phyloP scores from a whole-genome alignment of 345 rosid genomes.

The Toxicodendron radicans region DNA sequence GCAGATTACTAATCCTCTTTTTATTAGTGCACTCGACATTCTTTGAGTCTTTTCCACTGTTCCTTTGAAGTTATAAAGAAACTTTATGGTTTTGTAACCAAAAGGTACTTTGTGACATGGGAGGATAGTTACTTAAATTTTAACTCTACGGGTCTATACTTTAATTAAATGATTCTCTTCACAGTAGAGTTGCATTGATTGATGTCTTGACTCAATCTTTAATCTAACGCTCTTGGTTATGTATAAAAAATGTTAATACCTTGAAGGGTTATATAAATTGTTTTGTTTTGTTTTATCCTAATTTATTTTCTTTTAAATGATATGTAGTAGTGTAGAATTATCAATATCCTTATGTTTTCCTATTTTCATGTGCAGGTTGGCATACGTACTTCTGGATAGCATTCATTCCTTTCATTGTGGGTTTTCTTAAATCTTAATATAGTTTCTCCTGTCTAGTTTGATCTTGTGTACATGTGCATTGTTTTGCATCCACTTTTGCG shows the following conservation, averaged over 20 bases:
- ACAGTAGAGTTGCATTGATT: too few species aligned
- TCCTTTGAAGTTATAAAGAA: too few species aligned
- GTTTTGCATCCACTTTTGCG: not conserved
- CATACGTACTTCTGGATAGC: slow-evolving; percentile 80
- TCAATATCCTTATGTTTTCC: slow-evolving; percentile 11
- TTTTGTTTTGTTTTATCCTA: too few species aligned
- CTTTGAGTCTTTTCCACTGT: too few species aligned
- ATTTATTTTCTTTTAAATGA: not conserved
- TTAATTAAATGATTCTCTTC: too few species aligned
- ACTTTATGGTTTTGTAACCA: too few species aligned
- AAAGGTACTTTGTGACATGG: too few species aligned
- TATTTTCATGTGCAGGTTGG: slow-evolving; percentile 59
- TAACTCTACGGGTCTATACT: too few species aligned
- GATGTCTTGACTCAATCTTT: too few species aligned
- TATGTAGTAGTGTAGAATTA: not conserved
- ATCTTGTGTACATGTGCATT: not conserved
- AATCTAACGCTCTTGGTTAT: not conserved
- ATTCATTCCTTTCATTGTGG: slow-evolving; percentile 68
- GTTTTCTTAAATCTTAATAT: slow-evolving; percentile 24
- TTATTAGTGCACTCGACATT: too few species aligned
- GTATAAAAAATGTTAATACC: not conserved
- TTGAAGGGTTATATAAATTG: not conserved
- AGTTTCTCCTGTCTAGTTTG: not conserved
- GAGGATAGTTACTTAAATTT: too few species aligned
- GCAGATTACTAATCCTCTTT: too few species aligned